Base-by-base conservation (phyloP, 2,329 filamentous ascomycete species). In the Calonectria leucothoes region DNA sequence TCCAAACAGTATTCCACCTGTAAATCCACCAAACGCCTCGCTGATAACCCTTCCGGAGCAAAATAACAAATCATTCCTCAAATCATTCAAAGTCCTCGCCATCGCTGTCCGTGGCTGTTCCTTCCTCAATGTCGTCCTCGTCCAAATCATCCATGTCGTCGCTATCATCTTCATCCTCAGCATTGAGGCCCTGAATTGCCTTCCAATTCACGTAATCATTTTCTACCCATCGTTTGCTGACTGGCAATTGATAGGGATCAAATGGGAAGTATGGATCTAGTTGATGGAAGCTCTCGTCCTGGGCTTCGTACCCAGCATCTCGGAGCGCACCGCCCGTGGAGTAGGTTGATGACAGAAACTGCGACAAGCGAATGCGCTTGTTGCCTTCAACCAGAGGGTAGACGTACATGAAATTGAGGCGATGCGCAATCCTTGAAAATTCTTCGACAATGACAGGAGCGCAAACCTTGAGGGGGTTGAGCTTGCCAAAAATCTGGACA, bases 251-350 rank as follows among this genome's bases (percentile, higher is more conserved):
- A 83, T 98, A 99, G 3, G 97, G 97, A 82, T 99, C 97, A 81
- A 99, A 99, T 0, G 97, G 97, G 81, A 98, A 99, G 83, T 98
- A 98, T 0, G 95, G 94, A 78, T 98, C 96, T 2, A 99, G 89
- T 83, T 98, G 93, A 80, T 96, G 93, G 80, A 92, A 93, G 75
- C 93, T 92, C 77, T 98, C 95, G 72, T 94, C 94, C 68, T 92
- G 90, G 17, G 85, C 83, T 48, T 85, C 84, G 66, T 82, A 83
- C 3, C 84, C 84, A 14, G 84, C 82, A 77, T 91, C 91, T 74
- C 88, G 88, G 39, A 91, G 85, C 1, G 87, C 88, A 14, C 89
- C 88, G 69, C 90, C 89, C 14, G 87, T 89, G 23, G 89, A 87
- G 76, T 91, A 90, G 42, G 88, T 89, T 11, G 89, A 88, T 3